These are phyloP conservation scores for Botrytis byssoidea DNA, from an alignment of 2,329 filamentous ascomycete species.

Conservation along the genomic window DNA sequence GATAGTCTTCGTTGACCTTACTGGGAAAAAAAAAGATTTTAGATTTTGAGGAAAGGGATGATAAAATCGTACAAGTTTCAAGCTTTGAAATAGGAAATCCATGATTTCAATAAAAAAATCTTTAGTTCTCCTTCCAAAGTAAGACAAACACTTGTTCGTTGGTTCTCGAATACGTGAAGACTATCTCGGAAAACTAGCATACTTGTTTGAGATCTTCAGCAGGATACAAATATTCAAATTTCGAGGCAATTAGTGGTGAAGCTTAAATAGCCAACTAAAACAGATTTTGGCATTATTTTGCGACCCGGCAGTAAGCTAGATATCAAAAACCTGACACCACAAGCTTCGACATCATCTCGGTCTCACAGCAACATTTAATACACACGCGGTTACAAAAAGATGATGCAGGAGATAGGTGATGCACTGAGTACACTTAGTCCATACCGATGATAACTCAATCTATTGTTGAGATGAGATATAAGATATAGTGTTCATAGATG, in stretches of 20 bases:
- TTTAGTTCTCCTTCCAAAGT: background rate
- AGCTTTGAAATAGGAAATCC: background rate
- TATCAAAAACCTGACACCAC: background rate
- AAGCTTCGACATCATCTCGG: background rate
- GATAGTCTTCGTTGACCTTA: fast-evolving
- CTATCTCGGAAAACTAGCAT: background rate
- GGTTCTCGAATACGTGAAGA: background rate
- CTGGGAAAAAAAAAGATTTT: background rate
- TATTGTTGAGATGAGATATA: background rate
- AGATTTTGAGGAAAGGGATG: background rate
- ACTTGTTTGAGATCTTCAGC: background rate
- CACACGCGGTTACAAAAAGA: background rate
- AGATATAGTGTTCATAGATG: background rate
- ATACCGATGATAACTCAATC: background rate
- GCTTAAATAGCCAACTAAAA: background rate
- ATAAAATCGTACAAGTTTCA: background rate
- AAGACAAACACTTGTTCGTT: background rate
- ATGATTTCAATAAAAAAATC: background rate
- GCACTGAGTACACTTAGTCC: background rate
- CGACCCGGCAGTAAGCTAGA: too few species aligned
- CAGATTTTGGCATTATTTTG: background rate
- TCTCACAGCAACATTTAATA: background rate
- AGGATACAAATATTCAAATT: background rate
- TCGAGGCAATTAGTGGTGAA: fast-evolving
- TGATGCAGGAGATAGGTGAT: background rate